These are phyloP conservation scores for Aspergillus glaucus DNA, from an alignment of 2,329 filamentous ascomycete genomes.

Conservation along the genomic window DNA sequence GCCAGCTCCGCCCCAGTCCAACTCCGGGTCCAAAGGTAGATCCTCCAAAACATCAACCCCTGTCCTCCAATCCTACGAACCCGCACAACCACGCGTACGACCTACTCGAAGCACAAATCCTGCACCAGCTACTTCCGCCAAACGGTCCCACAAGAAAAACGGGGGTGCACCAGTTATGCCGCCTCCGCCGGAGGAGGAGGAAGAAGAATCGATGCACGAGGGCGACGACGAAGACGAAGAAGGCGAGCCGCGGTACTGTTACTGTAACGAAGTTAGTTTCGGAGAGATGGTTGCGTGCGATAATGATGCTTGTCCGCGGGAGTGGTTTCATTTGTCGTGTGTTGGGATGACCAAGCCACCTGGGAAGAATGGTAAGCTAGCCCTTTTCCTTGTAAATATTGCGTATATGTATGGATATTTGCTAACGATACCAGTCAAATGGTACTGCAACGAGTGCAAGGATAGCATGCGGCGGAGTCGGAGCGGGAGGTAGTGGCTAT, in stretches of 20 bases:
- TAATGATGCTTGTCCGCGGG: conserved; percentile 62
- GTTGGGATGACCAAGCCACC: conserved; percentile 73
- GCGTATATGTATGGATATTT: neutral
- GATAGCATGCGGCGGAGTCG: conserved; percentile 54
- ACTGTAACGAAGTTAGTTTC: conserved; percentile 73
- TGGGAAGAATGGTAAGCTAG: conserved; percentile 62
- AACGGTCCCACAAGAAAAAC: conserved; percentile 32
- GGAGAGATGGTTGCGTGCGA: conserved; percentile 82
- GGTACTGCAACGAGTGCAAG: conserved; percentile 76
- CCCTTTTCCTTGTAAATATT: conserved; percentile 1
- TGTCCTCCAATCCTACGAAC: conserved; percentile 31
- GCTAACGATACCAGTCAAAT: conserved; percentile 57
- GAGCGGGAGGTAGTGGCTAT: conserved; percentile 28
- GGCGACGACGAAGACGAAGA: conserved; percentile 59
- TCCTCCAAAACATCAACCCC: conserved; percentile 39
- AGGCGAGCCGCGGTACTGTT: conserved; percentile 70
- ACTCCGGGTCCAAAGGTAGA: conserved; percentile 25
- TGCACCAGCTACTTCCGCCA: conserved; percentile 23
- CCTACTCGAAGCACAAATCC: conserved; percentile 31
- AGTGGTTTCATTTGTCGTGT: conserved; percentile 81
- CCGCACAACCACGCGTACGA: conserved; percentile 24
- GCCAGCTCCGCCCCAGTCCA: conserved; percentile 6
- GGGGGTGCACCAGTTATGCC: conserved; percentile 17
- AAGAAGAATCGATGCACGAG: conserved; percentile 40
- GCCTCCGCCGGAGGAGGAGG: conserved; percentile 26